Evolutionary conservation across 2,329 filamentous ascomycete species (phyloP).

Genomic region (Aspergillus tanneri): DNA sequence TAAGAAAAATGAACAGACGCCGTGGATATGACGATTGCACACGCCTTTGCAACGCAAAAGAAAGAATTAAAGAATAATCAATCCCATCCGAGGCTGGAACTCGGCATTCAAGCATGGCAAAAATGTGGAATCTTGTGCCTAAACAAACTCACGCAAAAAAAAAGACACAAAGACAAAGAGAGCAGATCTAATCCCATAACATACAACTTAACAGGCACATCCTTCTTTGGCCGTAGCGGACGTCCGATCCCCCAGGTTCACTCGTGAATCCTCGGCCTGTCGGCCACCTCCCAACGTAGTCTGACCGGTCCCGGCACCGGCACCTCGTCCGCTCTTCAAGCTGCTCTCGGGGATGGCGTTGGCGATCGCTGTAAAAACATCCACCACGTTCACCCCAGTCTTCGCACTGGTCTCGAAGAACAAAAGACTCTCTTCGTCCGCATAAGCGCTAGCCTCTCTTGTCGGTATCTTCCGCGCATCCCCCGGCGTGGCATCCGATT

Average conservation of each 20-base stretch:
- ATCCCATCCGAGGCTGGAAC: slow-evolving; percentile 3
- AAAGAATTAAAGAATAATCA: background rate
- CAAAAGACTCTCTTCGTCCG: slow-evolving; percentile 87
- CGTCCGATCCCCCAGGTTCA: slow-evolving; percentile 75
- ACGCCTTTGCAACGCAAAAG: slow-evolving; percentile 5
- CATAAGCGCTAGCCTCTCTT: slow-evolving; percentile 89
- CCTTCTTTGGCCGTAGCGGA: slow-evolving; percentile 80
- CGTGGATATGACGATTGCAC: slow-evolving; percentile 9
- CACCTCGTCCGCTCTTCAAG: slow-evolving; percentile 81
- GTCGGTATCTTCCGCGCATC: slow-evolving; percentile 85
- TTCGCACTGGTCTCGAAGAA: slow-evolving; percentile 99
- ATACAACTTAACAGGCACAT: slow-evolving; percentile 70
- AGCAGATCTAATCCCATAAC: too few species aligned
- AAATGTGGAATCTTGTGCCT: slow-evolving; percentile 6
- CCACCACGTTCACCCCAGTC: slow-evolving; percentile 88
- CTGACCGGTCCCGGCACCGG: slow-evolving; percentile 61
- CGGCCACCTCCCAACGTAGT: slow-evolving; percentile 55
- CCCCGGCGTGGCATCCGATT: slow-evolving; percentile 61
- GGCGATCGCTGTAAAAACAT: slow-evolving; percentile 96
- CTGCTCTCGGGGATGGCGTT: slow-evolving; percentile 98
- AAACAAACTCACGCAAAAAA: slow-evolving; percentile 5
- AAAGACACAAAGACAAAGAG: too few species aligned
- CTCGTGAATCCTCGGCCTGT: slow-evolving; percentile 58
- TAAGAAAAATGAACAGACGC: slow-evolving; percentile 8
- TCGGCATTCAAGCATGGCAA: slow-evolving; percentile 15